Evolutionary conservation across 768 basidiomycete genomes (phyloP), one percentile per base, ranked within the genome.

Genomic region (Russula sp.): DNA sequence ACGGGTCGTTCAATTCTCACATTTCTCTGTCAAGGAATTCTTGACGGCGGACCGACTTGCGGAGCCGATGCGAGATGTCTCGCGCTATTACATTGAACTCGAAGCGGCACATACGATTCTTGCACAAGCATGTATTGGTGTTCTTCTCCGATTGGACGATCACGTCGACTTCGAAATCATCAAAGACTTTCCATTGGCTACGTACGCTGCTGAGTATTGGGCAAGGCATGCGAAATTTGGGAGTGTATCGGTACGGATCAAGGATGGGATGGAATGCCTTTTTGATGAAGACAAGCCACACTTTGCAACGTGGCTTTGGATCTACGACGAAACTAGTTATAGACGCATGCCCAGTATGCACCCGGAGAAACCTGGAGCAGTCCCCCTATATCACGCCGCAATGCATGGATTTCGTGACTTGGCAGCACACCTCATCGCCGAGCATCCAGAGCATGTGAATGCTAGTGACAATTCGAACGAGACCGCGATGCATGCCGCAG

Each of bases 381-480:
- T 48, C 46, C 46, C 46, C n/a, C 11, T 48, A 22, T 24, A 22
- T 22, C n/a, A 48, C 22, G 46, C 46, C 5, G 46, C 22, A 5
- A 48, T 0, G n/a, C 22, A 11, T 11, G 46, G 46, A 13, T 48
- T 48, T 48, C 46, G 10, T 22, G 46, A 48, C 22, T 48, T 48
- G 11, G 46, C 46, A 11, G 46, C 22, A 22, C 46, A 48, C 46
- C 46, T 48, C 22, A 48, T 48, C 22, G 22, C n/a, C 22, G 5
- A 48, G 46, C 46, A 48, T 48, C 46, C 46, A 44, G 46, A 48
- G 22, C 46, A 48, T n/a, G 11, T 48, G 22, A 48, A 48, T 44
- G 9, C n/a, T n/a, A 22, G 10, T 3, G 3, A 9, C 10, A n/a
- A 20, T 3, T 0, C 4, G 10, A 1, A 22, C 4, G 5, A 0